Base-by-base conservation (phyloP, 2,329 filamentous ascomycete species). In the Zasmidium cellare region DNA sequence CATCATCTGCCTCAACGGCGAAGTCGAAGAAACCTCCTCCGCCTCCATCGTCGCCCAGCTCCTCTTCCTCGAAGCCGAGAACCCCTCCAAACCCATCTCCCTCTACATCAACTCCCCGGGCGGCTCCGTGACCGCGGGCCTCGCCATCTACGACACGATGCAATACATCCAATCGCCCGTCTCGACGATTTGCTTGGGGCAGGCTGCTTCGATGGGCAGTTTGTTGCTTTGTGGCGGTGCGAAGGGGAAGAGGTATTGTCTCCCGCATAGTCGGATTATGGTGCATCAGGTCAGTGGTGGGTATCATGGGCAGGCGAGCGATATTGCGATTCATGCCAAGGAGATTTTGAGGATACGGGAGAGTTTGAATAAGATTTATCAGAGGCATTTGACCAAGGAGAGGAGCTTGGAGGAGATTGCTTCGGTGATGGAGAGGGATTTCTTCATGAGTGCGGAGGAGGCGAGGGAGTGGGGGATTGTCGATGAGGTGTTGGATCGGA, bases 131-230 rank as follows among this genome's bases (percentile, higher is more conserved):
- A 93, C 89, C 61, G 93, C 94, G 1, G 81, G 81, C 2, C 79
- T 88, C 59, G 92, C 94, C 23, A 97, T 99, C 70, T 99, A 99
- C 81, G 94, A 99, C 74, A 99, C 94, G 12, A 97, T 99, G 93
- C 87, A 89, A 67, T 99, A 99, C 75, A 97, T 99, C 72, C 87
- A 88, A 60, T 90, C 90, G 2, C 91, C 93, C 1, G 92, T 99
- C 0, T 93, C 89, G 46, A 99, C 94, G 0, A 94, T 99, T 25
- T 97, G 94, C 71, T 85, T 99, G 46, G 94, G 94, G 7, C 91
- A 96, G 69, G 94, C 96, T 0, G 93, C 94, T 1, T 94, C 89
- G 2, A 99, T 99, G 94, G 94, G 92, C 5, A 91, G 89, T 1
- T 81, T 99, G 22, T 80, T 99, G 1, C 84, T 99, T 0, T 89